phyloP scores from a whole-genome alignment of 768 basidiomycete species.

The Pisolithus orientalis region DNA sequence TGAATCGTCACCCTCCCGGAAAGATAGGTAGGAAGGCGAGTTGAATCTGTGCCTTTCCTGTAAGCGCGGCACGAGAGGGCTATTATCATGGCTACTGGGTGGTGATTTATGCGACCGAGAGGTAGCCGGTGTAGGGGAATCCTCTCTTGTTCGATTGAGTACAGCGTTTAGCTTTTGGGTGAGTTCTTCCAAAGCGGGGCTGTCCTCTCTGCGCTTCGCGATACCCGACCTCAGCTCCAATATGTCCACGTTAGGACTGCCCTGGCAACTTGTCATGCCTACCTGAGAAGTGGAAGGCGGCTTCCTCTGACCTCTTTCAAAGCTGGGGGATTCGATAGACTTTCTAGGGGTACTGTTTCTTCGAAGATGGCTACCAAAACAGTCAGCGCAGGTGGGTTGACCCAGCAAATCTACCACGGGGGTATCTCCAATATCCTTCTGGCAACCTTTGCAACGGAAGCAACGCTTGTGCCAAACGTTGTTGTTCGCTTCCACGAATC shows the following conservation, averaged over 20 bases:
- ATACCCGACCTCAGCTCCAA: neutral
- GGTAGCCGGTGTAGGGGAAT: conserved; percentile 22
- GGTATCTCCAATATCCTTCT: conserved; percentile 61
- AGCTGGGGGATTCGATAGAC: conserved; percentile 32
- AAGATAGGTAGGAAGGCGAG: conserved; percentile 1
- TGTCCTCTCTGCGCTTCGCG: conserved; percentile 42
- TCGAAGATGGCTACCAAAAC: conserved; percentile 72
- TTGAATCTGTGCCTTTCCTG: conserved; percentile 15
- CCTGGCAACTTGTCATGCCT: conserved; percentile 11
- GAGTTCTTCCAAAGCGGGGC: conserved; percentile 49
- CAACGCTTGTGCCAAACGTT: conserved; percentile 79
- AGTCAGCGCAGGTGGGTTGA: conserved; percentile 70
- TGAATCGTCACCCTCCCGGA: conserved; percentile 2
- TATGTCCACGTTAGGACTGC: neutral
- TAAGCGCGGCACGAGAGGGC: conserved; percentile 22
- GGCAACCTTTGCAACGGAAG: conserved; percentile 70
- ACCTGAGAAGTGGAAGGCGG: conserved; percentile 43
- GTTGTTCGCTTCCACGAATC: conserved; percentile 64
- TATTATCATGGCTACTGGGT: conserved; percentile 18
- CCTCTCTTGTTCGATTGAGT: conserved; percentile 30
- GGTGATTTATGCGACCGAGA: conserved; percentile 14
- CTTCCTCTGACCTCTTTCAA: conserved; percentile 23
- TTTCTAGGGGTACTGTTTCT: conserved; percentile 36
- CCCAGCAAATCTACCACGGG: conserved; percentile 85
- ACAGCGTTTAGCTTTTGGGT: conserved; percentile 38